Evolutionary conservation across 495 filamentous ascomycete genomes (phyloP).

Genomic region (Cudoniella acicularis): DNA sequence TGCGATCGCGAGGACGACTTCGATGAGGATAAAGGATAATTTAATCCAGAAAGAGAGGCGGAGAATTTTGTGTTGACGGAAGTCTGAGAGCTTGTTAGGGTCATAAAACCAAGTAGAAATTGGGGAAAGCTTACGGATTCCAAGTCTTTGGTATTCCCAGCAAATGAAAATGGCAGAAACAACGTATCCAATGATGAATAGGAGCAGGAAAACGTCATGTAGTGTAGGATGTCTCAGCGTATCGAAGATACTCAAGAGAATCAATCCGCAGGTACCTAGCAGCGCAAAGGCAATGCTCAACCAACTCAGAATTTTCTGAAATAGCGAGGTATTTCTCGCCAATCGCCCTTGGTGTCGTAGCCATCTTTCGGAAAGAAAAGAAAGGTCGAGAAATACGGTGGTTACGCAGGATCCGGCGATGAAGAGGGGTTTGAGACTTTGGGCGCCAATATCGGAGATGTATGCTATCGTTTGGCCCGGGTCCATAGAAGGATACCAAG

Average conservation of each 20-base stretch:
- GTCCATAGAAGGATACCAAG: constrained; percentile 66
- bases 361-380: constrained; percentile 77
- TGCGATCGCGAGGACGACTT: constrained; percentile 60
- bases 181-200: constrained; percentile 85
- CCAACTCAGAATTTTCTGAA: constrained; percentile 67
- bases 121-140: constrained; percentile 48
- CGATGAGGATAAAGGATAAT: constrained; percentile 72
- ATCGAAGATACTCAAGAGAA: constrained; percentile 82
- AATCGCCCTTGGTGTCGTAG: constrained; percentile 73
- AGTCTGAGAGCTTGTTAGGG: constrained; percentile 38
- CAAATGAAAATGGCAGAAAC: constrained; percentile 81
- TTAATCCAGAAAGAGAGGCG: constrained; percentile 80
- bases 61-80: constrained; percentile 69
- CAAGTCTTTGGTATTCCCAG: constrained; percentile 81
- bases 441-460: constrained; percentile 76
- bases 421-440: constrained; percentile 77
- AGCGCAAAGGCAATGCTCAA: constrained; percentile 70
- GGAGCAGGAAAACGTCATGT: constrained; percentile 72
- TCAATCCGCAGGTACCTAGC: constrained; percentile 72
- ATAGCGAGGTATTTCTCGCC: constrained; percentile 60
- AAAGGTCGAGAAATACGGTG: constrained; percentile 78
- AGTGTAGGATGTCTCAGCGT: constrained; percentile 58
- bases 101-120: background rate
- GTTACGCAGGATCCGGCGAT: constrained; percentile 74
- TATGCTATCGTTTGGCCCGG: constrained; percentile 68